phyloP scores from a whole-genome alignment of 176 grass and related monocot species.

The Metroxylon sagu region DNA sequence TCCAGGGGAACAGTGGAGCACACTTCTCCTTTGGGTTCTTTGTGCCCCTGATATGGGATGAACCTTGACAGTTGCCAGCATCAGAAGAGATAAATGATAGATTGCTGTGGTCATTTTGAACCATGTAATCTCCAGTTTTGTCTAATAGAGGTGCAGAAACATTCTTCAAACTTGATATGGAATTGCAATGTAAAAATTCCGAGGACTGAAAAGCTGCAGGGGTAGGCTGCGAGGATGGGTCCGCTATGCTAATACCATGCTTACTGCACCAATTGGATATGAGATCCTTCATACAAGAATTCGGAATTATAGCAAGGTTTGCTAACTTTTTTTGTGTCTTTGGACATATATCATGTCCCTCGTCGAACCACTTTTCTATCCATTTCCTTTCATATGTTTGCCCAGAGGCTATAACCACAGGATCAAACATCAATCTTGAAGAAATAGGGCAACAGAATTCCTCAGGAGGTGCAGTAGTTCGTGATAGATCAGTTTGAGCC shows the following conservation, averaged over 20 bases:
- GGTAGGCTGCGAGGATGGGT: conserved; percentile 28
- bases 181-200: conserved; percentile 55
- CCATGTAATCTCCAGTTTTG: conserved; percentile 40
- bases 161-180: conserved; percentile 80
- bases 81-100: conserved; percentile 57
- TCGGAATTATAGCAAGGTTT: conserved; percentile 66
- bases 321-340: conserved; percentile 69
- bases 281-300: conserved; percentile 73
- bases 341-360: conserved; percentile 78
- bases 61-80: conserved; percentile 57
- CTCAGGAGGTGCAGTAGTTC: conserved; percentile 37
- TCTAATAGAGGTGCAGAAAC: conserved; percentile 73
- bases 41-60: conserved; percentile 31
- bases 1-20: conserved; percentile 59
- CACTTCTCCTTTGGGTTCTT: conserved; percentile 39
- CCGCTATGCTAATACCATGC: conserved; percentile 25
- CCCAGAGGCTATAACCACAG: conserved; percentile 86
- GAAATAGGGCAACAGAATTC: conserved; percentile 93
- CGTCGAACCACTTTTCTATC: conserved; percentile 85
- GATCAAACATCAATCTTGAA: conserved; percentile 73
- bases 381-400: conserved; percentile 83
- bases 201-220: conserved; percentile 29
- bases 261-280: conserved; percentile 71
- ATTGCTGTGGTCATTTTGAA: conserved; percentile 49
- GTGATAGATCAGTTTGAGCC: conserved; percentile 26